A percentile compares a stretch with the other conserved stretches of the same genome.
These are phyloP conservation scores for Mucor indicus DNA, from an alignment of 371 early-diverging fungal genomes.

Conservation along the genomic window DNA sequence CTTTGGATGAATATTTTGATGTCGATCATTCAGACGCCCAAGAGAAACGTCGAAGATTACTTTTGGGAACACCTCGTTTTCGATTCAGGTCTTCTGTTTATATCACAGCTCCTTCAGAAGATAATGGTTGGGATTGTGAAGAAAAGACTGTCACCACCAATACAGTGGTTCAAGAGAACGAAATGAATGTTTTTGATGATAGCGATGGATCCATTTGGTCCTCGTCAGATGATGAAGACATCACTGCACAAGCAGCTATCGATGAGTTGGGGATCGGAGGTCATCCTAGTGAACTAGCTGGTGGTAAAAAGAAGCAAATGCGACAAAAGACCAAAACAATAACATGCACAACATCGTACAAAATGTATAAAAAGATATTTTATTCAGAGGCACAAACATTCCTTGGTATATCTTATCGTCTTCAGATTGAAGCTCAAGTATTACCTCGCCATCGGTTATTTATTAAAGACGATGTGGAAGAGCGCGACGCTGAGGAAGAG, in stretches of 20 bases:
- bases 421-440: slow-evolving; percentile 35
- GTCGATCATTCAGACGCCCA: slow-evolving; percentile 30
- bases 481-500: not conserved
- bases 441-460: slow-evolving; percentile 21
- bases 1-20: slow-evolving; percentile 48
- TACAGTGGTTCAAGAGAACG: slow-evolving; percentile 1
- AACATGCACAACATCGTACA: slow-evolving; percentile 1
- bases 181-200: slow-evolving; percentile 7
- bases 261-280: slow-evolving; percentile 1
- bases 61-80: slow-evolving; percentile 37
- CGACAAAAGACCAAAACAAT: not conserved
- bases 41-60: slow-evolving; percentile 26
- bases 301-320: not conserved
- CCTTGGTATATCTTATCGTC: slow-evolving; percentile 31
- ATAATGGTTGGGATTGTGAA: slow-evolving; percentile 17
- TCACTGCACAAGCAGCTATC: not conserved
- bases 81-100: slow-evolving; percentile 29
- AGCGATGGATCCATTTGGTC: slow-evolving; percentile 17
- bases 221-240: slow-evolving; percentile 7
- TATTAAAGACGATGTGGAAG: slow-evolving; percentile 10
- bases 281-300: not conserved
- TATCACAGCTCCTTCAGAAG: slow-evolving; percentile 17
- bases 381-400: slow-evolving; percentile 34
- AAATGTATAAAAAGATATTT: slow-evolving; percentile 19
- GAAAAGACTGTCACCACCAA: not conserved